phyloP scores from a whole-genome alignment of 768 basidiomycete species.

The Daedalea quercina region DNA sequence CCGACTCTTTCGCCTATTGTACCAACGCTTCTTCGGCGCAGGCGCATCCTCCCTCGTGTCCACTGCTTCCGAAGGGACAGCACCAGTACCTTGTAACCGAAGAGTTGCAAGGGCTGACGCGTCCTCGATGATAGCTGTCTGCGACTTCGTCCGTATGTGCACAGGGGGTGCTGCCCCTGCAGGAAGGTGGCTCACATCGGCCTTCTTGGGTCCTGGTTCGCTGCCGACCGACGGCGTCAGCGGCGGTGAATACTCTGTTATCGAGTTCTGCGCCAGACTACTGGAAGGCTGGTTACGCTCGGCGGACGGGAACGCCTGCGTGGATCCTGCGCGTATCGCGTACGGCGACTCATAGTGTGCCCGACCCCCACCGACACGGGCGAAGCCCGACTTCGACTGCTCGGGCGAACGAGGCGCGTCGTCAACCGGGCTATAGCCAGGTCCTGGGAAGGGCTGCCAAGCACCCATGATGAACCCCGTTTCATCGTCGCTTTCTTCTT shows the following conservation, averaged over 20 bases:
- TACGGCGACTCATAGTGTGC: constrained; percentile 85
- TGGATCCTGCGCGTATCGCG: constrained; percentile 59
- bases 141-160: constrained; percentile 72
- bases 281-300: constrained; percentile 28
- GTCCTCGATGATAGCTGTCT: constrained; percentile 75
- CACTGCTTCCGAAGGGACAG: not conserved
- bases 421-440: constrained; percentile 41
- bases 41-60: not conserved
- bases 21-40: constrained; percentile 62
- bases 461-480: constrained; percentile 88
- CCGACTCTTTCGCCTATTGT: constrained; percentile 51
- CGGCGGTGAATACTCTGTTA: constrained; percentile 37
- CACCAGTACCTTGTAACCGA: not conserved
- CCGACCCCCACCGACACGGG: constrained; percentile 80
- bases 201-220: constrained; percentile 33
- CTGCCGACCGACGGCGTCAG: constrained; percentile 38
- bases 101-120: constrained; percentile 9
- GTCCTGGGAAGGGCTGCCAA: constrained; percentile 72
- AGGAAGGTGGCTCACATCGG: constrained; percentile 27
- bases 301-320: constrained; percentile 60
- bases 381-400: constrained; percentile 56
- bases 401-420: constrained; percentile 26
- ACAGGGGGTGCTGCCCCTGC: constrained; percentile 61
- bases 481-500: constrained; percentile 76
- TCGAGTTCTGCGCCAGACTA: constrained; percentile 8